Percentiles rank a stretch among this genome's conserved stretches.
Evolutionary conservation across 2,329 filamentous ascomycete genomes (phyloP).

Genomic region (Leptographium flavum): DNA sequence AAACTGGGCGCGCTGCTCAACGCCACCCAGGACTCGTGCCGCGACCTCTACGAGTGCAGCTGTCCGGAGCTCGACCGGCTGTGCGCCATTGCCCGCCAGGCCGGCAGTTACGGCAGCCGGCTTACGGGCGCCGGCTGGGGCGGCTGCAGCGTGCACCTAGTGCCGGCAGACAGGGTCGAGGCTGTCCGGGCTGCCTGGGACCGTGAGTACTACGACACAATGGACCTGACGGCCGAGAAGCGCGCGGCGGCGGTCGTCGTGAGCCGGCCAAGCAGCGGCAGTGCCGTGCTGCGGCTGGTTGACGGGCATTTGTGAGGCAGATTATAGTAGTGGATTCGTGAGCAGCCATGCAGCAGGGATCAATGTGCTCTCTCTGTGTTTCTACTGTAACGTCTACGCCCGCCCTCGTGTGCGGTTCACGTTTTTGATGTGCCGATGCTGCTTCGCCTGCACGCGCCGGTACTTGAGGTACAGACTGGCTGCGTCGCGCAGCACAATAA

Average conservation of each 20-base stretch:
- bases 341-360: too few species aligned
- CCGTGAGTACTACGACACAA: slow-evolving; percentile 67
- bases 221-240: slow-evolving; percentile 52
- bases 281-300: slow-evolving; percentile 33
- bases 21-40: slow-evolving; percentile 75
- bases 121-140: slow-evolving; percentile 95
- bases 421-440: slow-evolving; percentile 39
- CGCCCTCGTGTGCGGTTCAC: slow-evolving; percentile 19
- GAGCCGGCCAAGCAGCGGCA: slow-evolving; percentile 70
- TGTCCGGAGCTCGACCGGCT: slow-evolving; percentile 86
- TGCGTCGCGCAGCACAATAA: slow-evolving; percentile 66
- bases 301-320: not conserved
- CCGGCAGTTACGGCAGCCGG: slow-evolving; percentile 72
- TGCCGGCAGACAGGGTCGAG: slow-evolving; percentile 69
- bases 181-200: slow-evolving; percentile 65
- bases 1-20: slow-evolving; percentile 76
- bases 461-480: slow-evolving; percentile 50
- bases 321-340: too few species aligned
- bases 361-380: too few species aligned
- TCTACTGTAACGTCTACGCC: not conserved
- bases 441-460: slow-evolving; percentile 40
- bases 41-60: slow-evolving; percentile 80
- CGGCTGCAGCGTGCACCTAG: slow-evolving; percentile 86
- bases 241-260: slow-evolving; percentile 70
- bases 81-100: slow-evolving; percentile 61